Conservation (phyloP, 345 rosid genomes). For the Erucastrum elatum region DNA sequence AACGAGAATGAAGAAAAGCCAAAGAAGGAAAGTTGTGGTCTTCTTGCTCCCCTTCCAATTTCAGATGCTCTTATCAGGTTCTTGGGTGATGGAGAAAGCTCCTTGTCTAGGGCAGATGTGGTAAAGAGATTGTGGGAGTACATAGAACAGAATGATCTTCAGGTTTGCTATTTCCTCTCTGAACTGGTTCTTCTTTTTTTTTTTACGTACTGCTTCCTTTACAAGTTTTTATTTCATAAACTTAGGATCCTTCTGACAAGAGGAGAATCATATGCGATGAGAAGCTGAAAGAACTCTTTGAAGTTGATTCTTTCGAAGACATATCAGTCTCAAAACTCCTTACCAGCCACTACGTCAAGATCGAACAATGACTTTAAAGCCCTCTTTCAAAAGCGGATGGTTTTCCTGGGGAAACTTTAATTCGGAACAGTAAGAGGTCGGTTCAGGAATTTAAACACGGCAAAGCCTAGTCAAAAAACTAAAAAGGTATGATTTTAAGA, state of each 20-base stretch:
- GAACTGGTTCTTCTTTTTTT: not conserved
- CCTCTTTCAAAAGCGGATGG: slow-evolving; percentile 30
- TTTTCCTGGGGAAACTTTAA: not conserved
- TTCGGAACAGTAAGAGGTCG: slow-evolving; percentile 15
- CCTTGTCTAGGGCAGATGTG: slow-evolving; percentile 52
- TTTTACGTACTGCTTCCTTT: not conserved
- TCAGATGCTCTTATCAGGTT: slow-evolving; percentile 60
- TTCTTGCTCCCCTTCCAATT: slow-evolving; percentile 59
- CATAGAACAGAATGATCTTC: slow-evolving; percentile 63
- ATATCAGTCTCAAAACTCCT: slow-evolving; percentile 53
- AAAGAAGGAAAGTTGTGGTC: slow-evolving; percentile 55
- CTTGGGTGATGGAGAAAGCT: slow-evolving; percentile 65
- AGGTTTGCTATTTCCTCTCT: slow-evolving; percentile 44
- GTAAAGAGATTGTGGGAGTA: slow-evolving; percentile 66
- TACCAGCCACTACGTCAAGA: slow-evolving; percentile 53
- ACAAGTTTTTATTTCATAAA: not conserved
- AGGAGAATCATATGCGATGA: slow-evolving; percentile 54
- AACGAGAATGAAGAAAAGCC: slow-evolving; percentile 50
- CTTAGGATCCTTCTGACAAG: slow-evolving; percentile 60
- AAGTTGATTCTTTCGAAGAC: slow-evolving; percentile 53
- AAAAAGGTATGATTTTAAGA: slow-evolving; percentile 13
- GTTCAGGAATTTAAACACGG: slow-evolving; percentile 14
- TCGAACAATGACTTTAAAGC: slow-evolving; percentile 44
- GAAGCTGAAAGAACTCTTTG: slow-evolving; percentile 65
- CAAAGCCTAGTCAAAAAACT: slow-evolving; percentile 23